Base-by-base conservation (phyloP, 805 yeast genomes). In the Myxozyma nipponensis region DNA sequence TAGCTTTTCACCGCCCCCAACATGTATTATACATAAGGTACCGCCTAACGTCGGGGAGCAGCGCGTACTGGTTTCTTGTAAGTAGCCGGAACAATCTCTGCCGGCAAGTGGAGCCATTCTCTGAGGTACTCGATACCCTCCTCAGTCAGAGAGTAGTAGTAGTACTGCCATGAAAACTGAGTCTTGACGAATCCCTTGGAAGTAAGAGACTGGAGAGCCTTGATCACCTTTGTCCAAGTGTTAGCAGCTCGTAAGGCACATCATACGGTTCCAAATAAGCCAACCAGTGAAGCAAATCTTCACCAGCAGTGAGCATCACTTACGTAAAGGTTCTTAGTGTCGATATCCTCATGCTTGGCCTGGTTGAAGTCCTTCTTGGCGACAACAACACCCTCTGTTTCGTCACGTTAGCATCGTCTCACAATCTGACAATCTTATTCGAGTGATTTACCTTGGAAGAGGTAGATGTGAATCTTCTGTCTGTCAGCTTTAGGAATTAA, bases 161-260 rank as follows among this genome's bases (percentile, higher is more conserved):
- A 93, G 84, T 88, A 88, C 84, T 90, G 97, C 99, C 99, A 93
- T 72, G 98, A 91, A 85, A 91, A 93, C 80, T 89, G 98, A 69
- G 99, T 93, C 87, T 91, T 89, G 77, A 93, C 98, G 84, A 72
- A 93, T 76, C 99, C 99, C 78, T 85, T 88, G 62, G 98, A 93
- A 72, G 95, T 88, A 77, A 93, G 87, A 62, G 98, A 91, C 81
- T 93, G 99, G 77, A 93, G 84, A 72, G 99, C 97, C 85, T 93
- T 93, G 83, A 93, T 88, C 70, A 57, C 62, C 61, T 58, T 25
- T 15, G n/a, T n/a, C n/a, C n/a, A n/a, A 35, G 26, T 35, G 24
- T 25, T 17, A 46, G 37, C 26, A 37, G 39, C 19, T 32, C 49
- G 4, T n/a, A n/a, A n/a, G n/a, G n/a, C 44, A 19, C 17, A 21